Conservation (phyloP, 805 yeast genomes). For the Zygosaccharomyces bailii region DNA sequence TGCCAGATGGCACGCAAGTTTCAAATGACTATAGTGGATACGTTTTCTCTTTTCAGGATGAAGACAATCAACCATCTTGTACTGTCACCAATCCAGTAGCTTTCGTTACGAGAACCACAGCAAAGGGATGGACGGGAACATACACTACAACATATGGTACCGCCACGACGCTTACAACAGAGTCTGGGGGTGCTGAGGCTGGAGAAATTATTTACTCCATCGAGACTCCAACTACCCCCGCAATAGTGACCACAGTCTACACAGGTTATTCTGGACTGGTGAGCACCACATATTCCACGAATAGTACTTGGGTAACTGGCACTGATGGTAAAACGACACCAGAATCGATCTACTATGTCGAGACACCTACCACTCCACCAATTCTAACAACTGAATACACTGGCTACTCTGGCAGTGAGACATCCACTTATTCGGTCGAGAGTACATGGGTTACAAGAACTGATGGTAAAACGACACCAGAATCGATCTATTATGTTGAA, state of each 20-base stretch:
- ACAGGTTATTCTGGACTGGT: conserved; percentile 1
- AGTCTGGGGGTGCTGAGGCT: conserved; percentile 5
- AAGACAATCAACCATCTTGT: conserved; percentile 7
- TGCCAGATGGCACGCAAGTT: conserved; percentile 14
- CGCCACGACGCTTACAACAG: conserved; percentile 3
- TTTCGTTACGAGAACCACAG: conserved; percentile 5
- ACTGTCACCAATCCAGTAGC: conserved; percentile 7
- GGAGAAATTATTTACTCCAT: neutral
- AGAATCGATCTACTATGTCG: conserved; percentile 3
- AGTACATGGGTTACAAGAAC: conserved; percentile 8
- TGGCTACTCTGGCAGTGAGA: neutral
- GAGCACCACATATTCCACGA: conserved; percentile 2
- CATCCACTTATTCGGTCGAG: neutral
- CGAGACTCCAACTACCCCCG: conserved; percentile 9
- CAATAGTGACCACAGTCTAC: neutral
- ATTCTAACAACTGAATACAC: neutral
- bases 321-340: neutral
- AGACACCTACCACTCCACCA: neutral
- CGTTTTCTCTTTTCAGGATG: conserved; percentile 11
- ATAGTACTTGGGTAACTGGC: neutral
- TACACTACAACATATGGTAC: conserved; percentile 10
- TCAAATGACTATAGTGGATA: conserved; percentile 10
- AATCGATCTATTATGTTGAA: conserved; percentile 16
- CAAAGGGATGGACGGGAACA: conserved; percentile 10
- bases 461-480: conserved; percentile 15